Evolutionary conservation across 148 eudicot genomes (phyloP).

Genomic region (Spergularia marina): DNA sequence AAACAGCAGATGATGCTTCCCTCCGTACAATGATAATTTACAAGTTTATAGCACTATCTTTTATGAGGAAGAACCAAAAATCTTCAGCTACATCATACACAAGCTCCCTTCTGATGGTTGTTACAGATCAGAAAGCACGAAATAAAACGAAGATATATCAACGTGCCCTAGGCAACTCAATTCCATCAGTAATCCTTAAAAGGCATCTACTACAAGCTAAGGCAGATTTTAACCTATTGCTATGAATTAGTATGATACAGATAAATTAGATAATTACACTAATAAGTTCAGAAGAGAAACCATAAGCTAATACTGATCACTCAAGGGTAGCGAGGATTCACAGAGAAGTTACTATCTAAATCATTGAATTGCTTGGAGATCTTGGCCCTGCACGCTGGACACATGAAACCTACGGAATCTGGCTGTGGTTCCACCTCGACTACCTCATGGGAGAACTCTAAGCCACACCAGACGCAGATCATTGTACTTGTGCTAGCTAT

Average conservation of each 20-base stretch:
- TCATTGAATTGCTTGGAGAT: conserved; percentile 60
- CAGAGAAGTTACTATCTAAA: conserved; percentile 37
- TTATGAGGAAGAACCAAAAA: too few relatives aligned
- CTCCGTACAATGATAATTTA: too few relatives aligned
- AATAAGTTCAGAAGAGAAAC: neutral
- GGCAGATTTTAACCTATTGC: neutral
- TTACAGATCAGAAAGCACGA: neutral
- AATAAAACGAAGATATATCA: neutral
- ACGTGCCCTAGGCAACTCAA: neutral
- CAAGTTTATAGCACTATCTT: too few relatives aligned
- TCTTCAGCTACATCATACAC: too few relatives aligned
- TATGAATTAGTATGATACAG: conserved; percentile 1
- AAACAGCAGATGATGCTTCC: too few relatives aligned
- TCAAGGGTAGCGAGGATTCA: conserved; percentile 20
- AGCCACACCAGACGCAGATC: conserved; percentile 68
- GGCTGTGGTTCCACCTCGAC: conserved; percentile 49
- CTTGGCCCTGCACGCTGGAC: conserved; percentile 60
- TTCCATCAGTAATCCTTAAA: neutral
- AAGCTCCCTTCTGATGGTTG: neutral
- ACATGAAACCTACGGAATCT: conserved; percentile 74
- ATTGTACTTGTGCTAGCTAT: conserved; percentile 31
- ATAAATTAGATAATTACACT: conserved; percentile 9
- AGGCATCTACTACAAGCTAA: conserved; percentile 10
- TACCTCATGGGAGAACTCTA: conserved; percentile 49
- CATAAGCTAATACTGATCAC: neutral